Evolutionary conservation across 2,329 filamentous ascomycete species (phyloP).

Genomic region (Nannizzia gypsea): DNA sequence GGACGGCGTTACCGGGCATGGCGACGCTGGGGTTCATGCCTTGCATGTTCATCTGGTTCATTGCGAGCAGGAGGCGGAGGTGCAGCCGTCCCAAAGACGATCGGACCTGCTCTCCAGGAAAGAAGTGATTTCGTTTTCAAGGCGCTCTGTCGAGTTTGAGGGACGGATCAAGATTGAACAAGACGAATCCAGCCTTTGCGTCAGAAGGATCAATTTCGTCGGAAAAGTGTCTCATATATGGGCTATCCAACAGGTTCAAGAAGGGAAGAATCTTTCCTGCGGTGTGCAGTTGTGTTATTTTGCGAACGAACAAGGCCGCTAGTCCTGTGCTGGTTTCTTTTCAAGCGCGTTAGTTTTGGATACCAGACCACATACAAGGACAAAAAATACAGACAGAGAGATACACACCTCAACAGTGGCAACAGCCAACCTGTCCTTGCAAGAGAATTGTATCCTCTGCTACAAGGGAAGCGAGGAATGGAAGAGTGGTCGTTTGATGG

Average conservation of each 20-base stretch:
- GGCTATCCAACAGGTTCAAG: neutral
- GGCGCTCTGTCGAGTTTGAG: neutral
- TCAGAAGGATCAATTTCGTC: neutral
- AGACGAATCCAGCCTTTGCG: neutral
- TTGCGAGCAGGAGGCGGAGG: conserved; percentile 26
- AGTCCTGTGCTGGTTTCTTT: neutral
- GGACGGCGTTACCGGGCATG: conserved; percentile 46
- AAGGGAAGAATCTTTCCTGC: neutral
- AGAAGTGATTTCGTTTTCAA: neutral
- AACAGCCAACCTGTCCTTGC: neutral
- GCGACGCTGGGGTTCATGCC: conserved; percentile 45
- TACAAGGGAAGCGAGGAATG: neutral
- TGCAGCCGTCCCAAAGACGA: conserved; percentile 21
- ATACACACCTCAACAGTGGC: neutral
- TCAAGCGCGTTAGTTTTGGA: conserved; percentile 3
- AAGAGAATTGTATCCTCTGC: conserved; percentile 1
- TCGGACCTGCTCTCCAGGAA: conserved; percentile 9
- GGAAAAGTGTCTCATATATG: neutral
- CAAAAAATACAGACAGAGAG: neutral
- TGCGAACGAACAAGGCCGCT: neutral
- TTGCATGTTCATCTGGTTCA: conserved; percentile 47
- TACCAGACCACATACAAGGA: neutral
- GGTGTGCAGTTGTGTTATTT: neutral
- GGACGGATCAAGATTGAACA: neutral
- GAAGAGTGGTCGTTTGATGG: neutral